phyloP scores from a whole-genome alignment of 2,329 filamentous ascomycete genomes.

The Aureobasidium sp. region DNA sequence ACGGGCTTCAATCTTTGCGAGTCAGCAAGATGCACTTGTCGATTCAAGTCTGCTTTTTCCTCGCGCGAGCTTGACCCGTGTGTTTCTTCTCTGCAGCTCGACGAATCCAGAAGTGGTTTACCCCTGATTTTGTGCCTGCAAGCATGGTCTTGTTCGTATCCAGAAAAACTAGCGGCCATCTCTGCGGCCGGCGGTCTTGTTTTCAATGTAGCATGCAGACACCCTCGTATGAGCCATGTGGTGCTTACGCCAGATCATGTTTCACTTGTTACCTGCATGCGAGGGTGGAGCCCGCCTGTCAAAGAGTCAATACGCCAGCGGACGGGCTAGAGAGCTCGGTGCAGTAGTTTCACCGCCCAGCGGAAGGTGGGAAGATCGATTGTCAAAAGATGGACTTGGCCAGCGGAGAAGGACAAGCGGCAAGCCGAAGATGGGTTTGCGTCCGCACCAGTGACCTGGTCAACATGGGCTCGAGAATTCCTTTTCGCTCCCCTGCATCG shows the following conservation, averaged over 20 bases:
- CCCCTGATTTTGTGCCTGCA: background rate
- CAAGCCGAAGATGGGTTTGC: background rate
- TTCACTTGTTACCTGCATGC: background rate
- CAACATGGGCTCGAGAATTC: background rate
- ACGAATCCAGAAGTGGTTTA: background rate
- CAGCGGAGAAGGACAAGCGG: background rate
- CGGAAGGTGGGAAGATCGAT: constrained; percentile 6
- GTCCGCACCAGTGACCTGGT: background rate
- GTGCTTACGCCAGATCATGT: background rate
- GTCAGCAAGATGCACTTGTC: background rate
- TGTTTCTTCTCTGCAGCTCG: background rate
- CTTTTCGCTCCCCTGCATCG: background rate
- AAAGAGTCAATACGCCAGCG: background rate
- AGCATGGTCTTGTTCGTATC: background rate
- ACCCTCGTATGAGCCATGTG: background rate
- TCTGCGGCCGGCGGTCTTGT: background rate
- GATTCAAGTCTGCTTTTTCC: background rate
- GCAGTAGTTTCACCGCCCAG: constrained; percentile 11
- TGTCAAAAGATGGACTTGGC: background rate
- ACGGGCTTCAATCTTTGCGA: background rate
- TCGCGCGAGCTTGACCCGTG: background rate
- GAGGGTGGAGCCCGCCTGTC: background rate
- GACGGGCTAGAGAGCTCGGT: constrained; percentile 6
- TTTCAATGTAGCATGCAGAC: background rate
- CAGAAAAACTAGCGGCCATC: background rate